A percentile compares a stretch with the other conserved stretches of the same genome.
Evolutionary conservation across 208 protist genomes (phyloP).

Genomic region (Vickermania ingenoplastis): DNA sequence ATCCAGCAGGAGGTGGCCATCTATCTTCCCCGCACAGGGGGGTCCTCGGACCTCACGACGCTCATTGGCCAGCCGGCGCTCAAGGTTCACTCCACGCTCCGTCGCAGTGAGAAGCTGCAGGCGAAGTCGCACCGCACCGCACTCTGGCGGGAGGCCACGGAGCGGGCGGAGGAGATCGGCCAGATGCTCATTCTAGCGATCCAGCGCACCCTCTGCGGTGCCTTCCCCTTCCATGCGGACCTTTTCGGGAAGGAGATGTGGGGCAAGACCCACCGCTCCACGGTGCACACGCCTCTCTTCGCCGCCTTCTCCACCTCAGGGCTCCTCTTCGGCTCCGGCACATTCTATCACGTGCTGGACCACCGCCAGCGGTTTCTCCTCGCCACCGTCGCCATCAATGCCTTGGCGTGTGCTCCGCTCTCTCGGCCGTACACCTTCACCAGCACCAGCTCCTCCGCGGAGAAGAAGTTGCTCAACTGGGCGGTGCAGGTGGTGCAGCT

Average conservation of each 20-base stretch:
- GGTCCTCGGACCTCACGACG: neutral
- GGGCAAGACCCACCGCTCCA: slow-evolving; percentile 11
- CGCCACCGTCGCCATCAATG: slow-evolving; percentile 36
- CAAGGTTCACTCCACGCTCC: neutral
- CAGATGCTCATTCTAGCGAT: slow-evolving; percentile 9
- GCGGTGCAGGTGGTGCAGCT: slow-evolving; percentile 4
- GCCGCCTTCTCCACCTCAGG: slow-evolving; percentile 49
- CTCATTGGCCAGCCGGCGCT: neutral
- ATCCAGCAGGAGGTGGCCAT: neutral
- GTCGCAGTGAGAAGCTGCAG: neutral
- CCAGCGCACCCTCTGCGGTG: slow-evolving; percentile 12
- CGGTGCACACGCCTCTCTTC: slow-evolving; percentile 14
- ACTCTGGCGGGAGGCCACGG: neutral
- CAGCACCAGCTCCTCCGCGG: slow-evolving; percentile 13
- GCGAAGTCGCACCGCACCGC: neutral
- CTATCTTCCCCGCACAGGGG: neutral
- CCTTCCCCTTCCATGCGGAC: neutral
- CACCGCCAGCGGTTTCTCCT: slow-evolving; percentile 36
- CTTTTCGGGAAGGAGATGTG: slow-evolving; percentile 6
- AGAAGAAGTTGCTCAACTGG: slow-evolving; percentile 4
- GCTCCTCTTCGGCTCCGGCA: slow-evolving; percentile 32
- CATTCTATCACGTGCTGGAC: slow-evolving; percentile 16
- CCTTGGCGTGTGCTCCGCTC: slow-evolving; percentile 9
- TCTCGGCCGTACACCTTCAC: slow-evolving; percentile 1
- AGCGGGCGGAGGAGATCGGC: neutral